Evolutionary conservation across 805 yeast genomes (phyloP).

Genomic region (Schwanniomyces sp.): DNA sequence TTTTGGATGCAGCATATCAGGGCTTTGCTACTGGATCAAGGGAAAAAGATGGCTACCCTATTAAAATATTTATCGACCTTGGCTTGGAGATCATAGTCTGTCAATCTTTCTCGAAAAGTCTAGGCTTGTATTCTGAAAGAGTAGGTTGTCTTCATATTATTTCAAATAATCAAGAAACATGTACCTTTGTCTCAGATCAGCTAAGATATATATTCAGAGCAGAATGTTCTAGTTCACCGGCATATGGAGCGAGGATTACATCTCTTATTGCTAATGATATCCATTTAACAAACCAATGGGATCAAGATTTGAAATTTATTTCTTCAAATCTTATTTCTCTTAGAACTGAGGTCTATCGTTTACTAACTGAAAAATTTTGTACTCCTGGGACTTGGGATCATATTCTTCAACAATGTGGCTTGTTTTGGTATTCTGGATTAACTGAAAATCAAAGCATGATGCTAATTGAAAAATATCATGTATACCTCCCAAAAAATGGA

Average conservation of each 20-base stretch:
- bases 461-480: conserved; percentile 24
- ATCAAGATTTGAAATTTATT: conserved; percentile 21
- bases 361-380: conserved; percentile 15
- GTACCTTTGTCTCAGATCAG: neutral
- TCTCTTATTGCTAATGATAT: conserved; percentile 17
- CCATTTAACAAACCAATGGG: conserved; percentile 22
- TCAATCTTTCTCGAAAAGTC: conserved; percentile 30
- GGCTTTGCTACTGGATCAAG: conserved; percentile 29
- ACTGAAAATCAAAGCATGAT: conserved; percentile 19
- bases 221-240: conserved; percentile 34
- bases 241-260: conserved; percentile 34
- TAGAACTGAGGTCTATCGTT: conserved; percentile 22
- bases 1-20: conserved; percentile 31
- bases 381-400: conserved; percentile 34
- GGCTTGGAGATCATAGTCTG: conserved; percentile 42
- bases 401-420: conserved; percentile 24
- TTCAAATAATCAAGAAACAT: conserved; percentile 18
- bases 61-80: conserved; percentile 28
- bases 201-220: conserved; percentile 15
- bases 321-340: conserved; percentile 22
- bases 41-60: conserved; percentile 47
- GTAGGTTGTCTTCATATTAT: conserved; percentile 26
- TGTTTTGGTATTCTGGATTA: conserved; percentile 36
- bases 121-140: conserved; percentile 31
- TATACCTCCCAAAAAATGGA: conserved; percentile 28